phyloP scores from a whole-genome alignment of 2,329 filamentous ascomycete genomes.

The Calonectria henricotiae region DNA sequence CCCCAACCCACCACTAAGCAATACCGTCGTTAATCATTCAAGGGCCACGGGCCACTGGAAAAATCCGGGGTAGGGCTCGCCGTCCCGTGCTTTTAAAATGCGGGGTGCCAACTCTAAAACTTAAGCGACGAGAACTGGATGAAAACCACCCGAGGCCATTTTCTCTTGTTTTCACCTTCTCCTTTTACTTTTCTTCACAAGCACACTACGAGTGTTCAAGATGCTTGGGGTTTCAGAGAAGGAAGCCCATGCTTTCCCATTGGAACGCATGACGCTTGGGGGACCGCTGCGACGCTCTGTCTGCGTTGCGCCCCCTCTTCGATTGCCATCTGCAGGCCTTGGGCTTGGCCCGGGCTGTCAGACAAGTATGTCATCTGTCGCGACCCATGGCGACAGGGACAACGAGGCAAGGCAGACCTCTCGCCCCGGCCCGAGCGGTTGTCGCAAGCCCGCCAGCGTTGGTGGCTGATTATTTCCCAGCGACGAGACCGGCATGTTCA shows the following conservation, averaged over 20 bases:
- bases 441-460: neutral
- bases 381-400: conserved; percentile 9
- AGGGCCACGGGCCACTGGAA: conserved; percentile 25
- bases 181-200: neutral
- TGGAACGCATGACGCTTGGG: conserved; percentile 4
- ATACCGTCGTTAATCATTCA: neutral
- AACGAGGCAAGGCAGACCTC: neutral
- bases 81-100: conserved; percentile 23
- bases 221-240: neutral
- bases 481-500: neutral
- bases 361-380: conserved; percentile 18
- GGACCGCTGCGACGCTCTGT: neutral
- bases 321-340: conserved; percentile 14
- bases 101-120: conserved; percentile 22
- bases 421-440: conserved; percentile 23
- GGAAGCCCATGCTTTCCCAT: neutral
- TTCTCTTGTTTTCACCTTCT: neutral
- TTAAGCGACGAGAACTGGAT: conserved; percentile 9
- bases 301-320: conserved; percentile 7
- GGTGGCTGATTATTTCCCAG: neutral
- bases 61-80: conserved; percentile 22
- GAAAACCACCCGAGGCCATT: neutral
- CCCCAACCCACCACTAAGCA: conserved; percentile 18
- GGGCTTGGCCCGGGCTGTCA: neutral
- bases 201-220: neutral